These are phyloP conservation scores for Agrostemma githago DNA, from an alignment of 148 eudicot species.

Conservation along the genomic window DNA sequence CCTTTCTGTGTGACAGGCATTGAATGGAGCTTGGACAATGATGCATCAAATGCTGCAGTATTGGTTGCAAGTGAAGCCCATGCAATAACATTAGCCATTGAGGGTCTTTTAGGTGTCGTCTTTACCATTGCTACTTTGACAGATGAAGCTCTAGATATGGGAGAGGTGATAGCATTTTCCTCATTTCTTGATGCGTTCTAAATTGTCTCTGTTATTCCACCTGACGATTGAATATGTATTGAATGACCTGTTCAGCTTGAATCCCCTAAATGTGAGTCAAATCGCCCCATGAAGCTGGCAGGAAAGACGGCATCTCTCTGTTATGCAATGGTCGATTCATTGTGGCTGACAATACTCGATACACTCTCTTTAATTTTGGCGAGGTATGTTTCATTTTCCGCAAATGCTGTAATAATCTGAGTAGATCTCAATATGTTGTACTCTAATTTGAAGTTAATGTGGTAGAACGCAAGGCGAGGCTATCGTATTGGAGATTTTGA, in stretches of 20 bases:
- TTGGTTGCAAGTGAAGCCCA: slow-evolving; percentile 99
- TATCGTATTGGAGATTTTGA: slow-evolving; percentile 86
- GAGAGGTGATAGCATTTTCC: slow-evolving; percentile 58
- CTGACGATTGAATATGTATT: slow-evolving; percentile 5
- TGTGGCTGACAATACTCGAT: slow-evolving; percentile 90
- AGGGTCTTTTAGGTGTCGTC: slow-evolving; percentile 94
- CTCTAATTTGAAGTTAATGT: slow-evolving; percentile 32
- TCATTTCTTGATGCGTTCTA: not conserved
- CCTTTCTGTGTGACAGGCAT: slow-evolving; percentile 48
- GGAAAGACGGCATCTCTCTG: slow-evolving; percentile 83
- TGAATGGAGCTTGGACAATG: slow-evolving; percentile 97
- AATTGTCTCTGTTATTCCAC: slow-evolving; percentile 3
- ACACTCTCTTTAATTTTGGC: slow-evolving; percentile 80
- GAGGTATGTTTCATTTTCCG: slow-evolving; percentile 43
- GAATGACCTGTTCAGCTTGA: slow-evolving; percentile 63
- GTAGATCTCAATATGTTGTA: not conserved
- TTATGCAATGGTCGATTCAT: slow-evolving; percentile 82
- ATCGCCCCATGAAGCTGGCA: slow-evolving; percentile 48
- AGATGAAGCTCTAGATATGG: slow-evolving; percentile 94
- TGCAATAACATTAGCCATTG: slow-evolving; percentile 93
- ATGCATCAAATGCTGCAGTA: slow-evolving; percentile 96
- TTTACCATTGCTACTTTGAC: slow-evolving; percentile 97
- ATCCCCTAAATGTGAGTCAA: slow-evolving; percentile 78
- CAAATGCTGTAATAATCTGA: slow-evolving; percentile 17
- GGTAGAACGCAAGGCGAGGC: slow-evolving; percentile 97